Evolutionary conservation across 495 filamentous ascomycete species (phyloP), one percentile per base, ranked within the genome.

Genomic region (Cryomyces antarcticus): DNA sequence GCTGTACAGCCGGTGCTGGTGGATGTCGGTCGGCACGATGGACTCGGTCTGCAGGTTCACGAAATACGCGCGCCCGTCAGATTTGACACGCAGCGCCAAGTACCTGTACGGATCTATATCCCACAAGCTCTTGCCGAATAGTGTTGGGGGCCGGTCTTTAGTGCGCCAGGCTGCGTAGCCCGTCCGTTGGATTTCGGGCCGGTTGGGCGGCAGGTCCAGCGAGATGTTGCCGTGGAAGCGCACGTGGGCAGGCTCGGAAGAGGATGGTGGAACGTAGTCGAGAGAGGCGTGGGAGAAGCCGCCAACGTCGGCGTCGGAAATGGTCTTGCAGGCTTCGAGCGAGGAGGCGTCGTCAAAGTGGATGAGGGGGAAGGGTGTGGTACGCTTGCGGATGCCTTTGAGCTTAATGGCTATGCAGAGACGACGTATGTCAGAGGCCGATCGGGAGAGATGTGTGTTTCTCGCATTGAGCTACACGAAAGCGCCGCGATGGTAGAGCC

Each of bases 11-110:
- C 92, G 68, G 59, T 97, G 92, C 61, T 97, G 89, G 60, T 95
- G 92, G 45, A 97, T 67, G 61, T 97, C 89, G 4, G 87, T 88
- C 31, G 84, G 77, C 38, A 93, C 79, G 42, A 96, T 73, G 1
- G 80, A 80, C 47, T 97, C 89, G 7, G 85, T 94, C 66, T 95
- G 92, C 33, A 97, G 64, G 58, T 97, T 97, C 40, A 97, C 77
- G 41, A 89, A 84, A 62, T 96, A 97, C 49, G 80, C 78, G 6
- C 88, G 65, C 9, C 88, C 87, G 60, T 96, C 92, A 27, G 79
- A 83, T 58, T 83, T 88, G 49, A 96, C 67, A n/a, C 86, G 77
- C 53, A 97, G 58, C 0, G 82, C 92, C 6, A 96, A 73, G 59
- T 84, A 96, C 5, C 69, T 58, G 59, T 93, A 94, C 2, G 78